Evolutionary conservation across 192 early-diverging fungal species (phyloP).

Genomic region (Kappamyces sp.): DNA sequence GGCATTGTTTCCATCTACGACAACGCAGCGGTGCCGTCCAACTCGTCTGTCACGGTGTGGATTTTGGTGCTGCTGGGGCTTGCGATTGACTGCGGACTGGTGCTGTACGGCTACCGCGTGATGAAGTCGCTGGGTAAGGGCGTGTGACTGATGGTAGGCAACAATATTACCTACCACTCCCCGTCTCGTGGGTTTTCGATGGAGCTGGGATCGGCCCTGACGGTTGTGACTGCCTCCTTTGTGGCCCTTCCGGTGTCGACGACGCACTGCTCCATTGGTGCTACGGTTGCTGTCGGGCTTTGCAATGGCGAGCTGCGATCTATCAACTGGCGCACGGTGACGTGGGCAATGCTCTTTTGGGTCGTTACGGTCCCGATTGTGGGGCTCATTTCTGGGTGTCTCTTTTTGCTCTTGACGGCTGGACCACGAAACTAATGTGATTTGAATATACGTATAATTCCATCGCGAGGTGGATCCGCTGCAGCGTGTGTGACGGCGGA

Average conservation of each 20-base stretch:
- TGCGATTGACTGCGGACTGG: conserved; percentile 70
- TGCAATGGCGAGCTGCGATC: conserved; percentile 57
- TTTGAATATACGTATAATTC: no score
- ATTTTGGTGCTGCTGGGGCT: conserved; percentile 65
- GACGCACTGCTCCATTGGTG: conserved; percentile 77
- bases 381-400: conserved; percentile 54
- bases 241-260: conserved; percentile 75
- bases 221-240: conserved; percentile 75
- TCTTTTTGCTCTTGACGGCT: conserved; percentile 60
- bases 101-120: conserved; percentile 68
- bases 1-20: conserved; percentile 70
- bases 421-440: conserved; percentile 27
- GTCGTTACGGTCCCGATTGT: conserved; percentile 68
- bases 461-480: no score
- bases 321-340: conserved; percentile 70
- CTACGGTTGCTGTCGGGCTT: conserved; percentile 67
- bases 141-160: conserved; percentile 13
- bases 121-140: conserved; percentile 62
- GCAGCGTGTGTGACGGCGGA: no score
- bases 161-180: conserved; percentile 77
- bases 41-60: conserved; percentile 66
- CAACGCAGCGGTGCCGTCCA: conserved; percentile 40
- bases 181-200: conserved; percentile 75
- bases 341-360: conserved; percentile 65
- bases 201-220: conserved; percentile 69